Evolutionary conservation across 805 yeast genomes (phyloP).

Genomic region (Candida glaebosa): DNA sequence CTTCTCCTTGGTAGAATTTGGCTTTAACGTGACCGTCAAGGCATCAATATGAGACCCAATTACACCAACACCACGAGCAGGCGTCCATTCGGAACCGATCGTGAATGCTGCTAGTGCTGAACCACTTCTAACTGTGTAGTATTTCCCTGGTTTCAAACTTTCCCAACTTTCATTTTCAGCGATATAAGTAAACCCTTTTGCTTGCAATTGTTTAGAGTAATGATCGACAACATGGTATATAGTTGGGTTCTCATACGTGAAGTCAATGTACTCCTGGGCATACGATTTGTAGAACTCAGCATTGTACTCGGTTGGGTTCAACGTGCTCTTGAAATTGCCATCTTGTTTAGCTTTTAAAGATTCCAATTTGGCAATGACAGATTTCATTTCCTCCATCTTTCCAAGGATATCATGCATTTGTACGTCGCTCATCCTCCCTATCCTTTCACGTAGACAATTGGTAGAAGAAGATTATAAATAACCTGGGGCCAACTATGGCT

Average conservation of each 20-base stretch:
- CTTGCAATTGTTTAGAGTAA: slow-evolving; percentile 46
- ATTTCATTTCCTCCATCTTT: background rate
- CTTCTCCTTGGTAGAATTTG: slow-evolving; percentile 55
- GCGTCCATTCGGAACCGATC: slow-evolving; percentile 63
- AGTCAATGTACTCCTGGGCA: slow-evolving; percentile 58
- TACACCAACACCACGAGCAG: slow-evolving; percentile 63
- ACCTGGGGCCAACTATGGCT: slow-evolving; percentile 11
- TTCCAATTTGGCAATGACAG: background rate
- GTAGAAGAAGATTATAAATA: slow-evolving; percentile 16
- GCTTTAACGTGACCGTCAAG: slow-evolving; percentile 65
- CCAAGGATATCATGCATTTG: background rate
- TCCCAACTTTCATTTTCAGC: slow-evolving; percentile 62
- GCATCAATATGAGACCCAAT: slow-evolving; percentile 79
- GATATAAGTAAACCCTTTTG: slow-evolving; percentile 61
- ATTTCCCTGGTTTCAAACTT: slow-evolving; percentile 47
- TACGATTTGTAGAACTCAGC: slow-evolving; percentile 13
- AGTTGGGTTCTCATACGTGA: slow-evolving; percentile 72
- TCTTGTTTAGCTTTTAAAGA: background rate
- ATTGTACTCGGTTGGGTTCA: slow-evolving; percentile 13
- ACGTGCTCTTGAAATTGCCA: background rate
- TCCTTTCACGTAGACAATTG: background rate
- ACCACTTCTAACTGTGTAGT: slow-evolving; percentile 67
- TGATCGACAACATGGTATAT: slow-evolving; percentile 65
- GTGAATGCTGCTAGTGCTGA: slow-evolving; percentile 66
- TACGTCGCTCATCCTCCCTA: background rate